Conservation (phyloP, 2,329 filamentous ascomycete species). For the Phialocephala sp. region DNA sequence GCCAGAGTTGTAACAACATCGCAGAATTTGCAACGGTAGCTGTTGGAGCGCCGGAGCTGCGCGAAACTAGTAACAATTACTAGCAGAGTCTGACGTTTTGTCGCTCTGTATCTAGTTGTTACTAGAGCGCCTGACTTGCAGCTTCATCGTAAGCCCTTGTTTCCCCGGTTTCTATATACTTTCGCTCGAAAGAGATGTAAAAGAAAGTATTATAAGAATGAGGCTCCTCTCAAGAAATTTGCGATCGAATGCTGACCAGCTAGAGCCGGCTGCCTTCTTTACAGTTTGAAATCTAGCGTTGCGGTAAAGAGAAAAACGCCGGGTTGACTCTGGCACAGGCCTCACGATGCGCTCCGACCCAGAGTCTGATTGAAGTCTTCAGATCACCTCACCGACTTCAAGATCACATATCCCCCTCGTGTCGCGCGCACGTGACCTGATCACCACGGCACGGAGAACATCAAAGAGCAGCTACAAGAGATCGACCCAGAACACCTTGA, state of each 20-base stretch:
- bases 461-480: neutral
- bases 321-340: too few relatives aligned
- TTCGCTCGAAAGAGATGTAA: neutral
- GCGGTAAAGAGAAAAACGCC: too few relatives aligned
- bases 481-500: neutral
- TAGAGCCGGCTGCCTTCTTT: neutral
- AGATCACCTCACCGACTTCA: neutral
- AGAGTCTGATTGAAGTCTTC: neutral
- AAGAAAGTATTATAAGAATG: neutral
- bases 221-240: neutral
- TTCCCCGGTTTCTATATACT: neutral
- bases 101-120: neutral
- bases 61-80: neutral
- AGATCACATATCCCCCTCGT: neutral
- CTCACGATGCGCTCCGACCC: too few relatives aligned
- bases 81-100: neutral
- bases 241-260: neutral
- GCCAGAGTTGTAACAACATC: too few relatives aligned
- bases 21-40: too few relatives aligned
- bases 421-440: too few relatives aligned
- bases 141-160: neutral
- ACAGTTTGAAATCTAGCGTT: too few relatives aligned
- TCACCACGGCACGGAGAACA: neutral
- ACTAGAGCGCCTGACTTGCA: neutral
- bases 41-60: too few relatives aligned